These are phyloP conservation scores for Cladophialophora psammophila DNA, from an alignment of 2,329 filamentous ascomycete species.

Conservation along the genomic window DNA sequence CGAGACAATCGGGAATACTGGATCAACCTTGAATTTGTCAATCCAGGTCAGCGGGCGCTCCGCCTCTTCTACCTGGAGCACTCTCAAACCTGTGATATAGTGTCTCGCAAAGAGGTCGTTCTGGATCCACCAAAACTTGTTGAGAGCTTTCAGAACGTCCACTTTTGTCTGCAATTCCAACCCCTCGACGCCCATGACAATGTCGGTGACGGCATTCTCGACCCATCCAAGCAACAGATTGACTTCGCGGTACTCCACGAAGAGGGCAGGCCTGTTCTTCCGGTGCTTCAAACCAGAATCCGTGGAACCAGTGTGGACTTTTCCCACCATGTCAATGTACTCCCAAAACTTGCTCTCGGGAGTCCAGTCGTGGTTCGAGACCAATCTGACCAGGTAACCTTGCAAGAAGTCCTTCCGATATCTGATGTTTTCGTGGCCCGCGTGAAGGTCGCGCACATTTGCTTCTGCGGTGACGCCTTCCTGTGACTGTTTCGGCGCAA, in stretches of 20 bases:
- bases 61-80: not conserved
- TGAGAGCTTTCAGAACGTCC: conserved; percentile 41
- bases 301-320: conserved; percentile 43
- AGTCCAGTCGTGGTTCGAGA: conserved; percentile 43
- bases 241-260: conserved; percentile 44
- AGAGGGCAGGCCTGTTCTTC: conserved; percentile 40
- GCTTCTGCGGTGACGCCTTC: conserved; percentile 21
- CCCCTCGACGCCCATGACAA: conserved; percentile 41
- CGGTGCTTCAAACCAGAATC: conserved; percentile 42
- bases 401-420: conserved; percentile 45
- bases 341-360: conserved; percentile 43
- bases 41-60: conserved; percentile 8
- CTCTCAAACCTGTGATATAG: conserved; percentile 33
- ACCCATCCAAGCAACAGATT: conserved; percentile 42
- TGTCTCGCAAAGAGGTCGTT: conserved; percentile 45
- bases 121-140: conserved; percentile 46
- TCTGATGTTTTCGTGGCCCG: conserved; percentile 43
- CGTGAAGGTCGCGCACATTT: conserved; percentile 32
- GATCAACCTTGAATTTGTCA: conserved; percentile 10
- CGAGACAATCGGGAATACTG: conserved; percentile 11
- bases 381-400: conserved; percentile 42
- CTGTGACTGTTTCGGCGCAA: conserved; percentile 41
- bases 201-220: conserved; percentile 42
- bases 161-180: conserved; percentile 41
- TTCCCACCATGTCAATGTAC: conserved; percentile 44